Base-by-base conservation (phyloP, 2,329 filamentous ascomycete genomes). In the Aspergillus vadensis region DNA sequence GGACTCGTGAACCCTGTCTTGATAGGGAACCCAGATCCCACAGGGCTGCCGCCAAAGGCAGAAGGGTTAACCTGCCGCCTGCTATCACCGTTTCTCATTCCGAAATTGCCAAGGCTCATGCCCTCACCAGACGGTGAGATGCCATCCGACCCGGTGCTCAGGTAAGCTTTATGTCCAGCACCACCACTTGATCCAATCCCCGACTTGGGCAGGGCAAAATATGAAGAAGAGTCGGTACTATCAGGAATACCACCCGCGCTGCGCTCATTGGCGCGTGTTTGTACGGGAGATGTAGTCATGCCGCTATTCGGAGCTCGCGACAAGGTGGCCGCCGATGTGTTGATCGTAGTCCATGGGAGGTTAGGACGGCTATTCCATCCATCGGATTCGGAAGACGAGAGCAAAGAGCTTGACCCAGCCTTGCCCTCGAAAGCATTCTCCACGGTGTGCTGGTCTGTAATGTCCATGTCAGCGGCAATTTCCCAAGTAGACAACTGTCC, bases 341-440 rank as follows among this genome's bases (percentile, higher is more conserved):
- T 84, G 23, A 80, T 68, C 6, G 77, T 76, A 64, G 83, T 84
- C 89, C 89, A 92, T 15, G 85, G 83, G 39, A 82, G 78, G 64
- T 78, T 81, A 55, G 80, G 77, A 49, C 80, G 79, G 55, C 75
- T 76, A 61, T 69, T 74, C 86, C 88, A 91, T 50, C 82, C 80
- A 66, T 91, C 88, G 17, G 85, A 85, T 69, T 91, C 88, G 9
- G 89, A 90, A 44, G 87, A 85, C 48, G 86, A 82, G 61, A 90
- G 82, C 41, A 92, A 80, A 60, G 88, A 89, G 62, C 87, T 83
- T 5, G 89, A 91, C 52, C 89, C 90, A 3, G 86, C 87, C 69
- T 88, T 86, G 57, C 79, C 82, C 66, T 85, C 83, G 41, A 81
- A 75, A 9, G 64, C 69, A 38, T 64, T 67, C 2, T 77, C 69